phyloP scores from a whole-genome alignment of 192 early-diverging fungal genomes.

The Coemansia sp. region DNA sequence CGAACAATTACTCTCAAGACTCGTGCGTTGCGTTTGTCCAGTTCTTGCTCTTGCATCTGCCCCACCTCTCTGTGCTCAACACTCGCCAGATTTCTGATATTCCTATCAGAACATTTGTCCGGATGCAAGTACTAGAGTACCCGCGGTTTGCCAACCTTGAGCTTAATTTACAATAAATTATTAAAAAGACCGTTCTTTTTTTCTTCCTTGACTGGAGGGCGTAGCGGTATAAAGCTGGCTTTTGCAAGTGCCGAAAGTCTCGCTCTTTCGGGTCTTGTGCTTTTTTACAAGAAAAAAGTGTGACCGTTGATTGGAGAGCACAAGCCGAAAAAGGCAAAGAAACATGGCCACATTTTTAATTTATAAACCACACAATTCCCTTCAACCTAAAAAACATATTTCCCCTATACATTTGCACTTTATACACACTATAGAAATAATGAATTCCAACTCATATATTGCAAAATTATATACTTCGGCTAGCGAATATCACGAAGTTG shows the following conservation, averaged over 20 bases:
- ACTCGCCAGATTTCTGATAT: neutral
- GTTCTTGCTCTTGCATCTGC: neutral
- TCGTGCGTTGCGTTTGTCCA: neutral
- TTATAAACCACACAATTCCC: neutral
- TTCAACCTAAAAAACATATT: too few species aligned
- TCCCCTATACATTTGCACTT: too few species aligned
- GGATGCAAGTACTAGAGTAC: neutral
- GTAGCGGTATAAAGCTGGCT: neutral
- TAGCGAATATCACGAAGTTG: too few species aligned
- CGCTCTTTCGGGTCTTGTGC: neutral
- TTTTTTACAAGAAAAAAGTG: neutral
- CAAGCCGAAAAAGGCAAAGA: neutral
- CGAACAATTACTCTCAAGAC: neutral
- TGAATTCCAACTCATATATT: too few species aligned
- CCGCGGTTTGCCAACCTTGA: neutral
- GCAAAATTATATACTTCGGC: too few species aligned
- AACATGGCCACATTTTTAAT: neutral
- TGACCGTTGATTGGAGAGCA: neutral
- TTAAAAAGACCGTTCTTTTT: neutral
- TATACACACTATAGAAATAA: too few species aligned
- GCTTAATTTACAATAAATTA: neutral
- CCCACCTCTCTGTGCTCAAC: neutral
- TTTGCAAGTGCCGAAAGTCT: slow-evolving; percentile 2
- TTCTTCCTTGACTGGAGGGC: neutral
- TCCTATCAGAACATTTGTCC: neutral